Evolutionary conservation across 225 moss, liverwort and hornwort species (phyloP).

Genomic region (Straminergon stramineum): DNA sequence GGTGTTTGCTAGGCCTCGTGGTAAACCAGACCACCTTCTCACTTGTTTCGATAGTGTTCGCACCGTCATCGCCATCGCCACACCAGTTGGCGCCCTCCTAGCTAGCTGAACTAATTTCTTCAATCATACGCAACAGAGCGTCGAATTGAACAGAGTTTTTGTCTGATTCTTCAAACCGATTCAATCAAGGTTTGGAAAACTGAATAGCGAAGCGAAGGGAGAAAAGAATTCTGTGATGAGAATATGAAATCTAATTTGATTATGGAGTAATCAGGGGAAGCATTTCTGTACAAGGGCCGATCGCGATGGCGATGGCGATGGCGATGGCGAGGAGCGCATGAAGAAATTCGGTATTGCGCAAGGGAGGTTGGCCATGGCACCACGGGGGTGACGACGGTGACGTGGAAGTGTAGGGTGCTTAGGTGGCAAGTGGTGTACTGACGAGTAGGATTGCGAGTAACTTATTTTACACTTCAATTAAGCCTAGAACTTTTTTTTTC

Average conservation of each 20-base stretch:
- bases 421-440: neutral
- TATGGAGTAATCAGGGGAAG: neutral
- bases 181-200: neutral
- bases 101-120: neutral
- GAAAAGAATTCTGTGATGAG: neutral
- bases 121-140: neutral
- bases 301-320: neutral
- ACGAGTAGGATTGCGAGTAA: neutral
- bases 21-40: neutral
- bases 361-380: neutral
- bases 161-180: neutral
- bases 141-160: neutral
- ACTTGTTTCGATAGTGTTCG: constrained; percentile 19
- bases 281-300: neutral
- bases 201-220: neutral
- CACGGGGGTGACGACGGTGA: neutral
- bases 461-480: neutral
- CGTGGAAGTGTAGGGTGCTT: constrained; percentile 1
- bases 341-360: neutral
- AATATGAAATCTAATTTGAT: neutral
- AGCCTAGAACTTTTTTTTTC: too few species aligned
- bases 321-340: neutral
- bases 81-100: neutral
- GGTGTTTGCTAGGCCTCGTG: neutral
- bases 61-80: constrained; percentile 10